These are phyloP conservation scores for Backusella morwellensis DNA, from an alignment of 192 early-diverging fungal species.

Conservation along the genomic window DNA sequence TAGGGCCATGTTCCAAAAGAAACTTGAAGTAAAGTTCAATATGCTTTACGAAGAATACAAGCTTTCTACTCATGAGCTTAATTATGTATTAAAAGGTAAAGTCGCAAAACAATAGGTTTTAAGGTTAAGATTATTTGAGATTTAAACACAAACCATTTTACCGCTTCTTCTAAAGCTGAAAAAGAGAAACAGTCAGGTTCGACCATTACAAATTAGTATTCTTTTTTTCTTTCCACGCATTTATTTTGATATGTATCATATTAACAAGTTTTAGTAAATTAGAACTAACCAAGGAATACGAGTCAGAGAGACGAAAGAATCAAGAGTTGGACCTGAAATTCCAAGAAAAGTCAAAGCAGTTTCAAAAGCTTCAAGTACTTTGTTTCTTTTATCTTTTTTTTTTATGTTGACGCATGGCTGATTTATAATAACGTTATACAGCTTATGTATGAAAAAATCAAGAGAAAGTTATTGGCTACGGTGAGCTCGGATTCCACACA, in stretches of 20 bases:
- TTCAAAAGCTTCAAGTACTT: constrained; percentile 47
- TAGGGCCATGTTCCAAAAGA: constrained; percentile 36
- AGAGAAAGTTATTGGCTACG: constrained; percentile 19
- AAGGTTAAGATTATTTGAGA: neutral
- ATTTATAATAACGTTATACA: constrained; percentile 3
- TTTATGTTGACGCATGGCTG: neutral
- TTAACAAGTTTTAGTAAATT: neutral
- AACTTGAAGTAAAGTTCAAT: constrained; percentile 35
- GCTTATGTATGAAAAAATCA: constrained; percentile 38
- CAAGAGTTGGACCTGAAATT: constrained; percentile 39
- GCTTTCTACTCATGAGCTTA: constrained; percentile 31
- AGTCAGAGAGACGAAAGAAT: constrained; percentile 35
- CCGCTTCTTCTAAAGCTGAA: constrained; percentile 13
- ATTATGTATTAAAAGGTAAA: neutral
- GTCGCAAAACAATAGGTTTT: neutral
- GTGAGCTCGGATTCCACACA: neutral
- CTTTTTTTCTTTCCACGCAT: neutral
- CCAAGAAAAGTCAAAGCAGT: constrained; percentile 48
- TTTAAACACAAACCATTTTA: neutral
- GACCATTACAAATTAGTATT: neutral
- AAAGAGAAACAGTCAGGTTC: constrained; percentile 23
- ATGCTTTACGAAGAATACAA: constrained; percentile 36
- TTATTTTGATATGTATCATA: neutral
- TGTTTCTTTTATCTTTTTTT: neutral
- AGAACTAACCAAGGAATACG: constrained; percentile 19